phyloP scores from a whole-genome alignment of 495 filamentous ascomycete genomes.

The Daldinia concentrica region DNA sequence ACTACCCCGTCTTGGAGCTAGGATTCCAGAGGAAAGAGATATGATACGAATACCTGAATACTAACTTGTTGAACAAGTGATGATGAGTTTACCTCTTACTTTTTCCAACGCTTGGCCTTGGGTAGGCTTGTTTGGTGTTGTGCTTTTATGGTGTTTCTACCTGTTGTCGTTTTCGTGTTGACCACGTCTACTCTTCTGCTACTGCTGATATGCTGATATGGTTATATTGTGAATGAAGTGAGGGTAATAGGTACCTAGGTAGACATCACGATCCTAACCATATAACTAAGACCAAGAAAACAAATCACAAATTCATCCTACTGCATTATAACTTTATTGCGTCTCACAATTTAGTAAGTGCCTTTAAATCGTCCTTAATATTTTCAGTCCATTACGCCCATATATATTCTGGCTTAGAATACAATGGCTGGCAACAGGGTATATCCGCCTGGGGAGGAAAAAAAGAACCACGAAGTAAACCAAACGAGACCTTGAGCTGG shows the following conservation, averaged over 20 bases:
- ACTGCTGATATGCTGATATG: not conserved
- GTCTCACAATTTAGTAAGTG: not conserved
- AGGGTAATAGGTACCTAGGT: not conserved
- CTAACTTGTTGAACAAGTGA: slow-evolving; percentile 6
- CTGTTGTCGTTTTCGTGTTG: not conserved
- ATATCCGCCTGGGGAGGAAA: slow-evolving; percentile 4
- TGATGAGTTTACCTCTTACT: slow-evolving; percentile 3
- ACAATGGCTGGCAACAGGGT: slow-evolving; percentile 6
- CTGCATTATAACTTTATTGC: not conserved
- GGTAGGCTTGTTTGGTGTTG: not conserved
- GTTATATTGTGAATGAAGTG: not conserved
- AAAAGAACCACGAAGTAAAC: slow-evolving; percentile 1
- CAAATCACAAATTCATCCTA: not conserved
- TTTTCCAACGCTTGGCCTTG: not conserved
- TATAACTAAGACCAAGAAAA: slow-evolving; percentile 6
- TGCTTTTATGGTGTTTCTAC: not conserved
- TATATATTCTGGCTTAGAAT: not conserved
- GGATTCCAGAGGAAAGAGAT: not conserved
- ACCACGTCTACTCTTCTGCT: not conserved
- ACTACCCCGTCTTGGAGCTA: not conserved
- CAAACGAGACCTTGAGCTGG: slow-evolving; percentile 13
- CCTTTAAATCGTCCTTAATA: not conserved
- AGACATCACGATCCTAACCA: not conserved
- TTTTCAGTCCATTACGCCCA: not conserved
- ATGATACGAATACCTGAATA: slow-evolving; percentile 12